Evolutionary conservation across 169 alveolate species (phyloP).

Genomic region (Plasmodium cynomolgi): DNA sequence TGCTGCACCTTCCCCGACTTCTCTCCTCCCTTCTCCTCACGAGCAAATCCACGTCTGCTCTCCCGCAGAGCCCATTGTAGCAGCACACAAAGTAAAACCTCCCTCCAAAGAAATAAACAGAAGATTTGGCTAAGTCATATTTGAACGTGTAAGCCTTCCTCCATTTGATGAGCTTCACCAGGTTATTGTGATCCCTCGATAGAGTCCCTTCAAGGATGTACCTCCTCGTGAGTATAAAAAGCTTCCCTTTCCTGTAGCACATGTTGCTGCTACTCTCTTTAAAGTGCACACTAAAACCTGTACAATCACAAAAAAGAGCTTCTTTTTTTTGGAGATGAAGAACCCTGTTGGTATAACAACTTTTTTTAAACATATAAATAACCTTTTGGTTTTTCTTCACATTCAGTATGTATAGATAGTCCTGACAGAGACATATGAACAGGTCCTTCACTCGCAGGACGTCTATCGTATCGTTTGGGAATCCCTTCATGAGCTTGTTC

Average conservation of each 20-base stretch:
- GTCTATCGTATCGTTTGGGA: conserved; percentile 24
- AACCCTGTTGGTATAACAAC: conserved; percentile 7
- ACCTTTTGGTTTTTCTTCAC: conserved; percentile 9
- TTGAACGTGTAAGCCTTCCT: conserved; percentile 1
- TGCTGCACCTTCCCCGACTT: neutral
- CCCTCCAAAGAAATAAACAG: neutral
- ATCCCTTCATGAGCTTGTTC: neutral
- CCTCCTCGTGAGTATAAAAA: conserved; percentile 11
- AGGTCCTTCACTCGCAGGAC: neutral
- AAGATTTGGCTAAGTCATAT: neutral
- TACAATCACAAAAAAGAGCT: conserved; percentile 22
- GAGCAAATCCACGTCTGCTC: conserved; percentile 1
- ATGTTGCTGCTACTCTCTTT: neutral
- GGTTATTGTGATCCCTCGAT: conserved; percentile 19
- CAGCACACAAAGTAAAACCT: conserved; percentile 22
- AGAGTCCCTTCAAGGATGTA: conserved; percentile 15
- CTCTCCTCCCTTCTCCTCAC: neutral
- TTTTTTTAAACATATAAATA: conserved; percentile 31
- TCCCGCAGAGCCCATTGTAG: conserved; percentile 29
- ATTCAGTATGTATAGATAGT: conserved; percentile 27
- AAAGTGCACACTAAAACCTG: conserved; percentile 4
- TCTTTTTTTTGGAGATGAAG: conserved; percentile 2
- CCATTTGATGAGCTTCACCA: conserved; percentile 19
- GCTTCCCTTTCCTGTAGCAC: neutral
- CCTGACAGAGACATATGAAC: conserved; percentile 37